Conservation (phyloP, 2,329 filamentous ascomycete species). For the Alternaria incomplexa region DNA sequence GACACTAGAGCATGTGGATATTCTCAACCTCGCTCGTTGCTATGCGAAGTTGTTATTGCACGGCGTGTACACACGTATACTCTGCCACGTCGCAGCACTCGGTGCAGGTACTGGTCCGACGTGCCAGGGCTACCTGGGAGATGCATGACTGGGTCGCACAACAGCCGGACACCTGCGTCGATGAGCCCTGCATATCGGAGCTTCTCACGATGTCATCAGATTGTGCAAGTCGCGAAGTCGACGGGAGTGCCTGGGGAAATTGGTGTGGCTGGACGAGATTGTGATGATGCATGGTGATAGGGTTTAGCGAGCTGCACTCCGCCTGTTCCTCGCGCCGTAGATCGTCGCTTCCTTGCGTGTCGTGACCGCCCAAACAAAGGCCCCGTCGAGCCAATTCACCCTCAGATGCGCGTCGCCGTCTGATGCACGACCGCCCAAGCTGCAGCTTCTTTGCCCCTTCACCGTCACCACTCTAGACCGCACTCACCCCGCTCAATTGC, state of each 20-base stretch:
- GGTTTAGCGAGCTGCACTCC: slow-evolving; percentile 15
- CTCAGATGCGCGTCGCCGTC: slow-evolving; percentile 13
- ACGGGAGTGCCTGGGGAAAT: background rate
- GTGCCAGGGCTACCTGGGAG: slow-evolving; percentile 3
- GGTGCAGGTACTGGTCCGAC: slow-evolving; percentile 4
- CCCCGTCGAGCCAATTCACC: slow-evolving; percentile 10
- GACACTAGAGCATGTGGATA: background rate
- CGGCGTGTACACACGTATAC: slow-evolving; percentile 1
- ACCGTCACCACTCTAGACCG: background rate
- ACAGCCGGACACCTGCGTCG: slow-evolving; percentile 10
- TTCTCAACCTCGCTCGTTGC: background rate
- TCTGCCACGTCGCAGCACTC: slow-evolving; percentile 4
- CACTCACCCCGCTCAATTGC: slow-evolving; percentile 9
- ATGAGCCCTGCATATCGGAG: background rate
- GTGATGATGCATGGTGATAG: slow-evolving; percentile 20
- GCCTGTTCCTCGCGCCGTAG: slow-evolving; percentile 21
- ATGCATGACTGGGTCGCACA: slow-evolving; percentile 1
- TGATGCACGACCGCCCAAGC: slow-evolving; percentile 9
- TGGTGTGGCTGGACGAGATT: slow-evolving; percentile 12
- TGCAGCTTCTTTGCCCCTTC: slow-evolving; percentile 10
- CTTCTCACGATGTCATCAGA: background rate
- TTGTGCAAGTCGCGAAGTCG: background rate
- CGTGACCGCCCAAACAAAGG: slow-evolving; percentile 18
- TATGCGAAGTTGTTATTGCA: slow-evolving; percentile 3
- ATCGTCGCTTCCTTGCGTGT: slow-evolving; percentile 18